Evolutionary conservation across 2,329 filamentous ascomycete species (phyloP).

Genomic region (Paramyrothecium sp.): DNA sequence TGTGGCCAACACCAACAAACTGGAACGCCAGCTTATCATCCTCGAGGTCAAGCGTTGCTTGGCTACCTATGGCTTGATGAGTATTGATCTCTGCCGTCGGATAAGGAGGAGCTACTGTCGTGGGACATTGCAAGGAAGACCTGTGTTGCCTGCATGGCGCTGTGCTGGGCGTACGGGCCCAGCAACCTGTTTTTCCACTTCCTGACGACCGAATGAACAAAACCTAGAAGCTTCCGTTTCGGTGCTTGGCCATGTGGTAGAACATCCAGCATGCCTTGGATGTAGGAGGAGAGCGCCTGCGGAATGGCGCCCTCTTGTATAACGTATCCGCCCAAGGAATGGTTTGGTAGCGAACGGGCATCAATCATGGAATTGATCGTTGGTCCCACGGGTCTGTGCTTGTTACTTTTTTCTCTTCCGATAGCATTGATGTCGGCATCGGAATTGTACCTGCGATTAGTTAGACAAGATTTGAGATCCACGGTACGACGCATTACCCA

Average conservation of each 20-base stretch:
- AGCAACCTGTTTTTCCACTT: slow-evolving; percentile 48
- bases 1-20: slow-evolving; percentile 58
- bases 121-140: slow-evolving; percentile 68
- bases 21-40: slow-evolving; percentile 59
- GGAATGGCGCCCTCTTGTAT: slow-evolving; percentile 64
- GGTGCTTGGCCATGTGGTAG: too few species aligned
- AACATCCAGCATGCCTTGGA: slow-evolving; percentile 55
- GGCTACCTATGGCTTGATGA: slow-evolving; percentile 39
- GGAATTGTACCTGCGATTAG: too few species aligned
- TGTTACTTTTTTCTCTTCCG: too few species aligned
- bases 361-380: slow-evolving; percentile 52
- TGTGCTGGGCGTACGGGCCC: slow-evolving; percentile 55
- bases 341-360: slow-evolving; percentile 53
- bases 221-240: too few species aligned
- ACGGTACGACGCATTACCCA: slow-evolving; percentile 35
- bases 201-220: too few species aligned
- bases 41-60: slow-evolving; percentile 57
- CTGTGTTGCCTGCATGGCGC: slow-evolving; percentile 59
- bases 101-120: slow-evolving; percentile 44
- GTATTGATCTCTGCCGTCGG: too few species aligned
- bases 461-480: neutral
- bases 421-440: too few species aligned
- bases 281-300: slow-evolving; percentile 50
- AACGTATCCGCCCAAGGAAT: slow-evolving; percentile 61
- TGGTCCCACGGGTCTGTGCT: too few species aligned